Evolutionary conservation across 78 protist genomes (phyloP).

Genomic region (Dictyostelium brefeldianum): DNA sequence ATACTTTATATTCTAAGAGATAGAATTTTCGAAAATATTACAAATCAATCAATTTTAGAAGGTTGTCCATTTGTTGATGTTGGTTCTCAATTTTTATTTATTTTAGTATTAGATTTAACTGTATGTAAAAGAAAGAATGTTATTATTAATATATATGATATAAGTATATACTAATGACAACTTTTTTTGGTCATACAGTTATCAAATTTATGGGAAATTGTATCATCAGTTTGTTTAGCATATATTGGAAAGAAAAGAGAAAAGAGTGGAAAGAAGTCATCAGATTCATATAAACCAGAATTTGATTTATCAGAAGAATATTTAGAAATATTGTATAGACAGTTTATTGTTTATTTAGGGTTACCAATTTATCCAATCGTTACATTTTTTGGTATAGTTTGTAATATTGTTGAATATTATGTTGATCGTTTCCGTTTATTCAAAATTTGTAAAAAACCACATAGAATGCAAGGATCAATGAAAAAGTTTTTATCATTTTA

Average conservation of each 20-base stretch:
- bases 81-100: conserved; percentile 66
- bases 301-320: conserved; percentile 85
- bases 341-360: conserved; percentile 80
- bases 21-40: conserved; percentile 14
- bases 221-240: conserved; percentile 29
- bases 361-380: conserved; percentile 77
- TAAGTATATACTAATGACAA: neutral
- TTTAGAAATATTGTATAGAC: conserved; percentile 78
- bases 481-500: conserved; percentile 62
- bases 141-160: neutral
- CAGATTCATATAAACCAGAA: conserved; percentile 68
- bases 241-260: conserved; percentile 42
- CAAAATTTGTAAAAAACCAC: conserved; percentile 73
- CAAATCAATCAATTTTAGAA: conserved; percentile 6
- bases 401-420: conserved; percentile 64
- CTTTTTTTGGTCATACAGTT: neutral
- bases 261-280: conserved; percentile 54
- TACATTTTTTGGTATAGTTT: conserved; percentile 60
- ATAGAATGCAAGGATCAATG: conserved; percentile 75
- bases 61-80: conserved; percentile 74
- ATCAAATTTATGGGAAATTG: conserved; percentile 65
- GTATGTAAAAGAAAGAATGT: neutral
- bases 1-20: conserved; percentile 61
- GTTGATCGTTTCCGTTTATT: conserved; percentile 42
- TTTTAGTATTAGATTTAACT: conserved; percentile 58